Evolutionary conservation across 208 protist genomes (phyloP).

Genomic region (Leishmania martiniquensis): DNA sequence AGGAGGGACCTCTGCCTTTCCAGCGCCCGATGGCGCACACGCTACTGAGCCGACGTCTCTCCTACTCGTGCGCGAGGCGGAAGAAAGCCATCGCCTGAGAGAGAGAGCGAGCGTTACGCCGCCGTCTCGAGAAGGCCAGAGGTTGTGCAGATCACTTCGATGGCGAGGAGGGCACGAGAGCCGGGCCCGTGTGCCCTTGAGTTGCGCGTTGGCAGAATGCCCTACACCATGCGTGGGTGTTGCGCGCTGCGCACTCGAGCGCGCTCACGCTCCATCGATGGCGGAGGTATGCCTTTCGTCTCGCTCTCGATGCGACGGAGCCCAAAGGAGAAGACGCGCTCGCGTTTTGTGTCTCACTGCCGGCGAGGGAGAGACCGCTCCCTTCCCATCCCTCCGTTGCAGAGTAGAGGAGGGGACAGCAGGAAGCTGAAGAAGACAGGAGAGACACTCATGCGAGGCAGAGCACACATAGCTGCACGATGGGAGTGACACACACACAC

Average conservation of each 20-base stretch:
- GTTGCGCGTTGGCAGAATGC: neutral
- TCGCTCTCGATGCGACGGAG: neutral
- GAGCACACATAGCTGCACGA: neutral
- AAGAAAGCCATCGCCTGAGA: no score
- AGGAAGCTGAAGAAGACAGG: neutral
- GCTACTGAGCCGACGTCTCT: neutral
- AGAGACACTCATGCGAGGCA: neutral
- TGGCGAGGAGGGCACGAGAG: no score
- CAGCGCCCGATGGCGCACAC: neutral
- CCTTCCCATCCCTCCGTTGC: no score
- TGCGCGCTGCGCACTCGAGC: neutral
- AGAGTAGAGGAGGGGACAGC: neutral
- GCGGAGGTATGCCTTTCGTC: no score
- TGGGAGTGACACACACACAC: no score
- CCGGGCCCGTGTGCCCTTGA: no score
- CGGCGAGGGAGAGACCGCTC: no score
- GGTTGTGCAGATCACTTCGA: neutral
- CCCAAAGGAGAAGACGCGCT: neutral
- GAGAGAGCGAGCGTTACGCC: no score
- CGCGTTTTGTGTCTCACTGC: no score
- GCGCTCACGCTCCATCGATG: neutral
- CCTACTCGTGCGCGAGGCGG: neutral
- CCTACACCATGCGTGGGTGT: neutral
- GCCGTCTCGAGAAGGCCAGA: neutral
- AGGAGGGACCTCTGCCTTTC: neutral